phyloP scores from a whole-genome alignment of 768 basidiomycete species.

The Collybia sp. region DNA sequence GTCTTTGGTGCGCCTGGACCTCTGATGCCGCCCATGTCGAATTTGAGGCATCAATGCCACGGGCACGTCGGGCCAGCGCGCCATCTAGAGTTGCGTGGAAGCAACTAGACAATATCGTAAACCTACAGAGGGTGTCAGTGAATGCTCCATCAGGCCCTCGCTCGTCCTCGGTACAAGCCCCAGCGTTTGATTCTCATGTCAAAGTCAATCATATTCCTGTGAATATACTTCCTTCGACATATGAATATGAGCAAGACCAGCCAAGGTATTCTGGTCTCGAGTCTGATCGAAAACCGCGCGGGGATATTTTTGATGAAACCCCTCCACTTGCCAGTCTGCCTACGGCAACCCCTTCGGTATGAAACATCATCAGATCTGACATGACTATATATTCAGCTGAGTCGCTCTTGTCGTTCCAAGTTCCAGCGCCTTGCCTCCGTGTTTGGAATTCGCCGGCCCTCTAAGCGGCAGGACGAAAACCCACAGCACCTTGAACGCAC shows the following conservation, averaged over 20 bases:
- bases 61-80: constrained; percentile 27
- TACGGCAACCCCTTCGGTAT: constrained; percentile 11
- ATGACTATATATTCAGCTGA: background rate
- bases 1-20: constrained; percentile 48
- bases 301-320: background rate
- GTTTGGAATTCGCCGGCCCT: constrained; percentile 1
- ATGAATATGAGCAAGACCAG: too few relatives aligned
- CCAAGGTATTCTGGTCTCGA: constrained; percentile 10
- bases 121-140: too few relatives aligned
- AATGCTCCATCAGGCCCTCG: too few relatives aligned
- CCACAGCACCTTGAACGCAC: constrained; percentile 6
- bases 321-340: constrained; percentile 4
- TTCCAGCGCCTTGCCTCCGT: background rate
- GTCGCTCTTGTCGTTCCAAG: background rate
- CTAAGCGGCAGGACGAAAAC: constrained; percentile 5
- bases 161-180: too few relatives aligned
- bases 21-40: constrained; percentile 32
- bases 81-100: constrained; percentile 9
- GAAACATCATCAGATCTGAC: background rate
- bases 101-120: background rate
- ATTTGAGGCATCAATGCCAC: constrained; percentile 33
- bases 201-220: too few relatives aligned
- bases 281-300: background rate
- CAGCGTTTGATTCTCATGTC: too few relatives aligned
- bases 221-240: too few relatives aligned